Evolutionary conservation across 73 alveolate species (phyloP).

Genomic region (Tetrahymena malaccensis): DNA sequence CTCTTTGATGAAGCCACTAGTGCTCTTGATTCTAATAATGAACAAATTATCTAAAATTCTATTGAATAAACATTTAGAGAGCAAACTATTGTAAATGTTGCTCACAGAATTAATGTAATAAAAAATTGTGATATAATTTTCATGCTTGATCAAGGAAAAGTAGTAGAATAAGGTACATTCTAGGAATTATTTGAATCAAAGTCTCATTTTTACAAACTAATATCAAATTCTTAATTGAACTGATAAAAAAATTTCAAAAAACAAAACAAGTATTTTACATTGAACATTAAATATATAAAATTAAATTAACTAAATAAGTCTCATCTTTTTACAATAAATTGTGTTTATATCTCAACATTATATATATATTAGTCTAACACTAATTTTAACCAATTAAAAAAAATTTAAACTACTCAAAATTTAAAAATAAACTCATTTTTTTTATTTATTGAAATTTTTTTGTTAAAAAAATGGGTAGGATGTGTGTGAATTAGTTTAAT

Average conservation of each 20-base stretch:
- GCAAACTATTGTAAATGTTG: constrained; percentile 49
- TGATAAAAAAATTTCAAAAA: neutral
- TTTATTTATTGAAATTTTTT: no score
- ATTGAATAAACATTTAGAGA: constrained; percentile 48
- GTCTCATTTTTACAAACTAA: neutral
- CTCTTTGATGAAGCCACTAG: constrained; percentile 75
- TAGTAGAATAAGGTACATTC: constrained; percentile 38
- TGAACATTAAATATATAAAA: neutral
- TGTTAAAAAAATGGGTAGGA: no score
- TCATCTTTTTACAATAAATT: no score
- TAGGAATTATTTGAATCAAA: neutral
- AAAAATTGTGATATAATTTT: constrained; percentile 45
- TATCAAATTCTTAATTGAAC: neutral
- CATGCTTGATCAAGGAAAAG: constrained; percentile 39
- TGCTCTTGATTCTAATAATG: constrained; percentile 67
- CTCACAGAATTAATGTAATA: constrained; percentile 63
- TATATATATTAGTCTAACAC: no score
- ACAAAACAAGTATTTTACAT: no score
- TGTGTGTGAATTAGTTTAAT: no score
- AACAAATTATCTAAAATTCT: constrained; percentile 38
- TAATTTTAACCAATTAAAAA: no score
- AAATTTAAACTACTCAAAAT: no score
- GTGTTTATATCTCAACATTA: neutral
- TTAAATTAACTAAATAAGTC: neutral
- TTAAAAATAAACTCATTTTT: no score